These are phyloP conservation scores for Solanum corneliomulleri DNA, from an alignment of 257 asterid species.

Conservation along the genomic window DNA sequence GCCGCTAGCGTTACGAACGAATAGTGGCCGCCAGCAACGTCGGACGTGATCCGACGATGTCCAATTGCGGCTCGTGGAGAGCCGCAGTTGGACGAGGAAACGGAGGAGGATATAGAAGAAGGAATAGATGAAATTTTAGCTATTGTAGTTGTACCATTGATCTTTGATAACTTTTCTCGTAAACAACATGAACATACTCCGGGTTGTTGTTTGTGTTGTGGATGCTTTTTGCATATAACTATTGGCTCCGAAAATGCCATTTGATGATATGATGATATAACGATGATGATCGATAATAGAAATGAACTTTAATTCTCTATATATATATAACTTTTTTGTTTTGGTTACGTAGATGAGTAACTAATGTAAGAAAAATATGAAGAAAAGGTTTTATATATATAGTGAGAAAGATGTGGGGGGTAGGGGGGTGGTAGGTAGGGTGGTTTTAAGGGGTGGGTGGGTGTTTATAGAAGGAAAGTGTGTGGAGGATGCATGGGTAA, in stretches of 20 bases:
- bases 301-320: not conserved
- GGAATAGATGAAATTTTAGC: constrained; percentile 3
- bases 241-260: constrained; percentile 41
- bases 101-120: constrained; percentile 15
- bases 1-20: constrained; percentile 4
- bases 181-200: constrained; percentile 64
- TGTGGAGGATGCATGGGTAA: not conserved
- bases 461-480: not conserved
- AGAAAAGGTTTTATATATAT: not conserved
- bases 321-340: not conserved
- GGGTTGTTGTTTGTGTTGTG: constrained; percentile 41
- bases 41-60: constrained; percentile 35
- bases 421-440: not conserved
- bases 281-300: not conserved
- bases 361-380: not conserved
- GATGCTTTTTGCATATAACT: constrained; percentile 42
- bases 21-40: constrained; percentile 17
- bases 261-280: not conserved
- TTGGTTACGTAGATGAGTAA: not conserved
- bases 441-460: not conserved
- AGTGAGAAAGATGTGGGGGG: not conserved
- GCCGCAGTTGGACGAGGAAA: constrained; percentile 13
- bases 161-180: constrained; percentile 30
- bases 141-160: constrained; percentile 4
- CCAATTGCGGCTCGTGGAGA: constrained; percentile 18